These are phyloP conservation scores for Aspergillus sp. DNA, from an alignment of 2,329 filamentous ascomycete species.

Conservation along the genomic window DNA sequence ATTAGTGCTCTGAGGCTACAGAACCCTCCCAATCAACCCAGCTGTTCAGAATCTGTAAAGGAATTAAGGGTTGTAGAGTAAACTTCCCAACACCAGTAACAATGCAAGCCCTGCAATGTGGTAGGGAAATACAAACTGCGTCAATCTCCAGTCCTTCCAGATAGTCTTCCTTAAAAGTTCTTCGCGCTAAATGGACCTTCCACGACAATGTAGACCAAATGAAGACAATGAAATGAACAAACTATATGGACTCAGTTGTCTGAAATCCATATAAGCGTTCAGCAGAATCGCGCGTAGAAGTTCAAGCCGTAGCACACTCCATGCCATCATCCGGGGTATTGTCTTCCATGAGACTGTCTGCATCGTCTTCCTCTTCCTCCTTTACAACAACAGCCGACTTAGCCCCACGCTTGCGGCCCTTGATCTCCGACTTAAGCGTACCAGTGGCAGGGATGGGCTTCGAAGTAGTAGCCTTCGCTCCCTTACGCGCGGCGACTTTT, in stretches of 20 bases:
- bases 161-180: not conserved
- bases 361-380: not conserved
- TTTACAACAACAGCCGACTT: not conserved
- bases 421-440: not conserved
- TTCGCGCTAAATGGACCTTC: not conserved
- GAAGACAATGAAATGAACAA: not conserved
- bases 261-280: not conserved
- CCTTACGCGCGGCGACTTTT: conserved; percentile 19
- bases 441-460: conserved; percentile 24
- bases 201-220: not conserved
- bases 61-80: too few species aligned
- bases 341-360: not conserved
- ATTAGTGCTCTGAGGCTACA: not conserved
- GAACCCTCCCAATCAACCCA: not conserved
- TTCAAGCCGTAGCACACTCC: not conserved
- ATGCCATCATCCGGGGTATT: not conserved
- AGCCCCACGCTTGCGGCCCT: not conserved
- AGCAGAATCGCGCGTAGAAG: not conserved
- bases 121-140: not conserved
- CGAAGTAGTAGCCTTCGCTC: conserved; percentile 19
- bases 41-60: not conserved
- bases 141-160: not conserved
- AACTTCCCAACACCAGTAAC: not conserved
- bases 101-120: not conserved
- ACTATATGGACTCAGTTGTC: not conserved